A percentile compares a stretch with the other conserved stretches of the same genome.
Conservation (phyloP, 1,284 basidiomycete species). For the Apiotrichum gracile region DNA sequence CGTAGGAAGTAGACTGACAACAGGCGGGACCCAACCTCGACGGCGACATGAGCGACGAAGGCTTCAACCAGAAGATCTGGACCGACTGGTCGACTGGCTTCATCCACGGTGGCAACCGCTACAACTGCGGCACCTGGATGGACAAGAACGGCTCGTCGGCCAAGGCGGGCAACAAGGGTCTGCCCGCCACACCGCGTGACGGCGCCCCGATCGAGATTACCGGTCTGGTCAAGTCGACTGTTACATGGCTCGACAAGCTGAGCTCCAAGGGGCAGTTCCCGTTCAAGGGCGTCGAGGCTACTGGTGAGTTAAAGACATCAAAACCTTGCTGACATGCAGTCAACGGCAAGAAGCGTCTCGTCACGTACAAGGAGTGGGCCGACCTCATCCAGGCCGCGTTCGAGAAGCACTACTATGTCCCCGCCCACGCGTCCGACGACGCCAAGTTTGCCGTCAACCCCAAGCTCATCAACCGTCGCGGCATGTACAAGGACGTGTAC, state of each 20-base stretch:
- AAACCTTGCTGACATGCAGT: slow-evolving; percentile 50
- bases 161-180: slow-evolving; percentile 87
- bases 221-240: slow-evolving; percentile 83
- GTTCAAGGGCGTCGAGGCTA: slow-evolving; percentile 79
- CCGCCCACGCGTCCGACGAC: slow-evolving; percentile 70
- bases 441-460: slow-evolving; percentile 64
- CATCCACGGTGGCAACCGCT: slow-evolving; percentile 77
- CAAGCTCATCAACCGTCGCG: slow-evolving; percentile 74
- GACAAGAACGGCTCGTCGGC: slow-evolving; percentile 93
- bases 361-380: slow-evolving; percentile 89
- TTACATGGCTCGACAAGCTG: slow-evolving; percentile 77
- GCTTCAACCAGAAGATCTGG: slow-evolving; percentile 87
- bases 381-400: slow-evolving; percentile 78
- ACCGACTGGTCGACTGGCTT: slow-evolving; percentile 95
- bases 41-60: slow-evolving; percentile 83
- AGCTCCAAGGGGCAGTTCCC: slow-evolving; percentile 68
- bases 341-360: slow-evolving; percentile 60
- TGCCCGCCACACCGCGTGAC: slow-evolving; percentile 90
- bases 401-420: slow-evolving; percentile 86
- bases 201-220: slow-evolving; percentile 95
- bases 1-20: slow-evolving; percentile 3
- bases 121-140: slow-evolving; percentile 73
- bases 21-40: slow-evolving; percentile 86
- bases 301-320: slow-evolving; percentile 53
- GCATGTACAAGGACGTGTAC: slow-evolving; percentile 97